Evolutionary conservation across 352 stramenopile species (phyloP).

Genomic region (Phytopythium cucurbitacearum): DNA sequence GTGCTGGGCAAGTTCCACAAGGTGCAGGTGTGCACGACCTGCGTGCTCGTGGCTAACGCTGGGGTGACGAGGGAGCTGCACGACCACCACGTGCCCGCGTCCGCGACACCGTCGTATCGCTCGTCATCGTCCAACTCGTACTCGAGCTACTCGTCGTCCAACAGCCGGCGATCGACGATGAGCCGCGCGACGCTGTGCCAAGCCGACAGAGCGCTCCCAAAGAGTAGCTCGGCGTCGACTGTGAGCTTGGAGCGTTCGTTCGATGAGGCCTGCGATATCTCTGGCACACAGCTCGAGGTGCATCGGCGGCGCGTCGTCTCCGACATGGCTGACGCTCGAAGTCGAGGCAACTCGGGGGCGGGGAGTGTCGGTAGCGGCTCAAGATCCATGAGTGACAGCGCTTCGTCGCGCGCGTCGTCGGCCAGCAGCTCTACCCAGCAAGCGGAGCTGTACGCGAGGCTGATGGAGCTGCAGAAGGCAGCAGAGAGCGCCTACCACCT

Average conservation of each 20-base stretch:
- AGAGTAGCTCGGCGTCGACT: not conserved
- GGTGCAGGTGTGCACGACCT: constrained; percentile 31
- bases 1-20: constrained; percentile 44
- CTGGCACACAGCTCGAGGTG: too few species aligned
- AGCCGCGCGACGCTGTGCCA: constrained; percentile 3
- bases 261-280: too few species aligned
- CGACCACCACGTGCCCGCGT: not conserved
- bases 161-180: constrained; percentile 1
- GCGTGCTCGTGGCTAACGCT: constrained; percentile 34
- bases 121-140: constrained; percentile 2
- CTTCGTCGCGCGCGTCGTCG: constrained; percentile 5
- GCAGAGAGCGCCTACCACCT: constrained; percentile 47
- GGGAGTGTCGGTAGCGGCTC: constrained; percentile 3
- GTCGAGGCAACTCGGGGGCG: not conserved
- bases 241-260: too few species aligned
- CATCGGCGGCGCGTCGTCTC: too few species aligned
- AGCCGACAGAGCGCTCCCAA: not conserved
- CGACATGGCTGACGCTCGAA: not conserved
- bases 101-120: constrained; percentile 1
- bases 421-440: not conserved
- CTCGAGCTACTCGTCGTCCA: not conserved
- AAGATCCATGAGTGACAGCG: constrained; percentile 3
- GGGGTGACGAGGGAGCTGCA: constrained; percentile 2
- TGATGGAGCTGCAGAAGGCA: constrained; percentile 49
- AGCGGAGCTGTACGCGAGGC: constrained; percentile 3